Conservation (phyloP, 2,329 filamentous ascomycete species). For the Verticillium dahliae region DNA sequence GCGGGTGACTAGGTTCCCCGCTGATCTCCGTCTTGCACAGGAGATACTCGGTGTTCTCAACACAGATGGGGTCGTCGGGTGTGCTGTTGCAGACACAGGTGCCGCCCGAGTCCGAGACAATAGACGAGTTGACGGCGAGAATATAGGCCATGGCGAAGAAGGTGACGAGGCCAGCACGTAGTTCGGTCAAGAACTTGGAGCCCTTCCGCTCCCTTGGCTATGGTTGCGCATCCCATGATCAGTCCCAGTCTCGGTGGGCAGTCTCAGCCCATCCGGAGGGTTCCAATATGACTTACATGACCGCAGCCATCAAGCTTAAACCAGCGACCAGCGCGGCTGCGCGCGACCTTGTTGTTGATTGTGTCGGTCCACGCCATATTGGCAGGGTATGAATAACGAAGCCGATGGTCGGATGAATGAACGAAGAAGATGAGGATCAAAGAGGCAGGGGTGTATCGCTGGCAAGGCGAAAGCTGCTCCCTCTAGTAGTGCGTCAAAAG, state of each 20-base stretch:
- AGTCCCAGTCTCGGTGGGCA: not conserved
- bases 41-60: constrained; percentile 49
- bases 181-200: constrained; percentile 74
- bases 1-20: constrained; percentile 74
- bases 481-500: not conserved
- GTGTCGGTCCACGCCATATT: constrained; percentile 44
- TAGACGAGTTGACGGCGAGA: constrained; percentile 45
- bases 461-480: not conserved
- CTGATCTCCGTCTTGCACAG: constrained; percentile 58
- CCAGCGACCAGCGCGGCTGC: constrained; percentile 59
- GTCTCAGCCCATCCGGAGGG: not conserved
- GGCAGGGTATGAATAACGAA: not conserved
- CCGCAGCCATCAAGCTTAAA: constrained; percentile 79
- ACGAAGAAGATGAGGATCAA: not conserved
- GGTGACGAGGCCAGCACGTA: constrained; percentile 75
- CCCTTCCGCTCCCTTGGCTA: constrained; percentile 66
- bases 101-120: constrained; percentile 60
- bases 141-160: constrained; percentile 61
- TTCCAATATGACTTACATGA: constrained; percentile 55
- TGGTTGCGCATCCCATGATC: constrained; percentile 4
- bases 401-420: not conserved
- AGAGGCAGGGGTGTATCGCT: not conserved
- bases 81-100: constrained; percentile 63
- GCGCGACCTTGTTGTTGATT: constrained; percentile 53
- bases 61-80: constrained; percentile 44